Conservation (phyloP, 208 protist genomes). For the Leishmania martiniquensis region DNA sequence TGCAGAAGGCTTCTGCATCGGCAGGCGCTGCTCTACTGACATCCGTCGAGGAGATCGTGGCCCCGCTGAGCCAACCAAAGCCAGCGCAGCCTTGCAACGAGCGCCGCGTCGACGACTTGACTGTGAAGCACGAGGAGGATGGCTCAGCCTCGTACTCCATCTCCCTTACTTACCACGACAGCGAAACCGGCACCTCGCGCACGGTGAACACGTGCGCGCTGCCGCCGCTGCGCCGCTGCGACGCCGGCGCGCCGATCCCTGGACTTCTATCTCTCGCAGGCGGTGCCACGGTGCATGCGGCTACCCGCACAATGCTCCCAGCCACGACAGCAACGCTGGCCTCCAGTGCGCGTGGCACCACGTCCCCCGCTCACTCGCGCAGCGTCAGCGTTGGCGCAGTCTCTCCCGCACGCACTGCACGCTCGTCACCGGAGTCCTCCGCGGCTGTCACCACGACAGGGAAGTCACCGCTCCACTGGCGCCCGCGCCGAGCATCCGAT, state of each 20-base stretch:
- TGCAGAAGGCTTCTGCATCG: neutral
- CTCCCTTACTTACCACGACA: constrained; percentile 72
- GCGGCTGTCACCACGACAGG: neutral
- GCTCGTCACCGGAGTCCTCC: neutral
- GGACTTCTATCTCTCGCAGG: constrained; percentile 14
- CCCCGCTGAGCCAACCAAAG: constrained; percentile 4
- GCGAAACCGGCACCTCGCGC: constrained; percentile 39
- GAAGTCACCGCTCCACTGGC: neutral
- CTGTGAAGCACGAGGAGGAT: constrained; percentile 50
- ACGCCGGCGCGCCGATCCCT: constrained; percentile 5
- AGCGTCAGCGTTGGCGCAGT: neutral
- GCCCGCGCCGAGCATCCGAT: neutral
- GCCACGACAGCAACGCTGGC: neutral
- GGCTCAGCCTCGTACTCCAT: constrained; percentile 48
- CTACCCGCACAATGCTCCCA: neutral
- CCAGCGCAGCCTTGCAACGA: constrained; percentile 29
- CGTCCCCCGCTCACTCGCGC: neutral
- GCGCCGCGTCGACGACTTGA: constrained; percentile 62
- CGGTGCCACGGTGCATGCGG: neutral
- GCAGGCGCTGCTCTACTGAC: neutral
- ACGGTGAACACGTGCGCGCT: constrained; percentile 57
- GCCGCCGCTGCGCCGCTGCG: constrained; percentile 38
- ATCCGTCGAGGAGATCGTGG: neutral
- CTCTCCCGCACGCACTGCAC: neutral
- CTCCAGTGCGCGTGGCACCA: neutral